These are phyloP conservation scores for Diaporthe citrichinensis DNA, from an alignment of 2,329 filamentous ascomycete genomes.

Conservation along the genomic window DNA sequence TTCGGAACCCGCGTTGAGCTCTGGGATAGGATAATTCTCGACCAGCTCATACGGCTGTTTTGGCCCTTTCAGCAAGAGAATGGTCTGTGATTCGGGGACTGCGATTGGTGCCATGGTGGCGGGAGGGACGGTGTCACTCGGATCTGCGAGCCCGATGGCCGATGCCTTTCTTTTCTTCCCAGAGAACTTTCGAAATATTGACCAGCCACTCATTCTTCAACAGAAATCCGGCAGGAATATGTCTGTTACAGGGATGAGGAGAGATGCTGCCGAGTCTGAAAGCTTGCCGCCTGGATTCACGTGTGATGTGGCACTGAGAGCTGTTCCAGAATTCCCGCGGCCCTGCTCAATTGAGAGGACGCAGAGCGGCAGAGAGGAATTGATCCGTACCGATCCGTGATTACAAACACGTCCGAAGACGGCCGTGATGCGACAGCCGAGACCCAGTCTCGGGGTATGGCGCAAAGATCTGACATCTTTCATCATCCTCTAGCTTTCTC, in stretches of 20 bases:
- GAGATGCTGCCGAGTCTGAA: not conserved
- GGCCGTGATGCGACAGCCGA: constrained; percentile 38
- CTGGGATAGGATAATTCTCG: constrained; percentile 48
- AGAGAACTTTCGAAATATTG: constrained; percentile 36
- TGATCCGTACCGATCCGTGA: constrained; percentile 26
- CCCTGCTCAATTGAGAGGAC: constrained; percentile 10
- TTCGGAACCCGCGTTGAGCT: constrained; percentile 55
- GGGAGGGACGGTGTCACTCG: constrained; percentile 3
- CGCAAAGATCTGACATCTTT: constrained; percentile 39
- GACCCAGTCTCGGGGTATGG: constrained; percentile 37
- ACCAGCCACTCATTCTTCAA: constrained; percentile 32
- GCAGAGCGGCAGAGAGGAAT: not conserved
- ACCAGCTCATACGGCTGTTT: constrained; percentile 49
- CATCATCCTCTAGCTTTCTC: constrained; percentile 37
- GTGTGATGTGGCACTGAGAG: not conserved
- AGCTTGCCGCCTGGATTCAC: not conserved
- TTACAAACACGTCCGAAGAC: constrained; percentile 38
- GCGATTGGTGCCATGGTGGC: constrained; percentile 21
- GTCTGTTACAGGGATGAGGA: not conserved
- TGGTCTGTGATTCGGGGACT: constrained; percentile 47
- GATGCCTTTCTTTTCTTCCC: constrained; percentile 31
- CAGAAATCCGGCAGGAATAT: not conserved
- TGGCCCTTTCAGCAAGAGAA: constrained; percentile 49
- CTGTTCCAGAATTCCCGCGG: constrained; percentile 7
- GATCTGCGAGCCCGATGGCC: not conserved